Evolutionary conservation across 352 stramenopile genomes (phyloP).

Genomic region (Blastocystis hominis): DNA sequence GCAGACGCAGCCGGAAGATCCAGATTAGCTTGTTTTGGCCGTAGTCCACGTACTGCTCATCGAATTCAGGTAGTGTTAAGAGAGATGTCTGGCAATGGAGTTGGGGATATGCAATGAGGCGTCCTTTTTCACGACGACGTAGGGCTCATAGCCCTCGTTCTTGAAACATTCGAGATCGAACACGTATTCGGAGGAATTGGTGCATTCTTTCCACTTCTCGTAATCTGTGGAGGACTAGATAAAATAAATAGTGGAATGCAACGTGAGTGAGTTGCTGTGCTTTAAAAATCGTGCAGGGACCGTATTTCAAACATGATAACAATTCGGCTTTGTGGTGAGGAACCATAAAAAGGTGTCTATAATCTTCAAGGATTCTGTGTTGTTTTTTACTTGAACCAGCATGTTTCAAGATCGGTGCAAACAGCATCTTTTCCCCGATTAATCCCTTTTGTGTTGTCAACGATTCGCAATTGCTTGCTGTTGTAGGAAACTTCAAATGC

Average conservation of each 20-base stretch:
- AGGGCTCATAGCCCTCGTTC: slow-evolving; percentile 49
- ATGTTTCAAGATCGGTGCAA: slow-evolving; percentile 12
- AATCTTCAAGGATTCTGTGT: neutral
- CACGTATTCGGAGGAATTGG: neutral
- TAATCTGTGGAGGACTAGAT: slow-evolving; percentile 47
- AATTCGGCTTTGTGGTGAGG: slow-evolving; percentile 25
- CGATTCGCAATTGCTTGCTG: neutral
- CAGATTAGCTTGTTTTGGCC: slow-evolving; percentile 54
- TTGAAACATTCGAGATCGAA: slow-evolving; percentile 46
- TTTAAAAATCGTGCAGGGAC: slow-evolving; percentile 31
- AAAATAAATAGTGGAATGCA: neutral
- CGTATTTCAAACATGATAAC: slow-evolving; percentile 27
- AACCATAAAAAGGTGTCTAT: slow-evolving; percentile 44
- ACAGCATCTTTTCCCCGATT: neutral
- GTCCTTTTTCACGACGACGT: slow-evolving; percentile 4
- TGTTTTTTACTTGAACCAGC: neutral
- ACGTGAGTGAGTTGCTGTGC: slow-evolving; percentile 33
- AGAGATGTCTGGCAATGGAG: neutral
- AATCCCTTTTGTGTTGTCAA: slow-evolving; percentile 3
- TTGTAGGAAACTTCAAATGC: slow-evolving; percentile 30
- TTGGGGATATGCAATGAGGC: slow-evolving; percentile 24
- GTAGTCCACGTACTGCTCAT: slow-evolving; percentile 44
- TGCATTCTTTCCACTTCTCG: neutral
- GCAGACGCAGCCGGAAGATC: slow-evolving; percentile 25
- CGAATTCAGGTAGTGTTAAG: slow-evolving; percentile 12